Base-by-base conservation (phyloP, 148 eudicot species). In the Rhododendron ferrugineum region DNA sequence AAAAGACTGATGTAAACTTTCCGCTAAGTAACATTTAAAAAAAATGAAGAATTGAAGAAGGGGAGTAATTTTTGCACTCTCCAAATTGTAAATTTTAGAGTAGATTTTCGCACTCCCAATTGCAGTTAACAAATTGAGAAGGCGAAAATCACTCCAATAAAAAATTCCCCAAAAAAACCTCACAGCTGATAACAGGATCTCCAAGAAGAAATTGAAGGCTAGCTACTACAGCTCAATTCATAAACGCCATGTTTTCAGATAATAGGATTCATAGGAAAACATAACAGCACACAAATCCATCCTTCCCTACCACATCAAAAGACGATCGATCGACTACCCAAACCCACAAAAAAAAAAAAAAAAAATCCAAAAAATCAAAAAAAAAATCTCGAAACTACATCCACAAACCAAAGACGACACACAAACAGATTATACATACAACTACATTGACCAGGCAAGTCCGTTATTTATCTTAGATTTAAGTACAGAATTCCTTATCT, bases 401-500 rank as follows among this genome's bases (percentile, higher is more conserved):
- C 78, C 23, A 74, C 42, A 28, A 30, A 32, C 16, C 9, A 72
- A 32, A 32, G 7, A 72, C 16, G 7, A 72, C 16, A 4, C 16
- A 13, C 8, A 11, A 32, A 32, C 7, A 30, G 44, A 73, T 18
- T 28, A 14, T 40, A 40, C 44, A 37, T 14, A 13, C 77, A 13
- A 36, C 77, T 73, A 74, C 2, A 68, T 68, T 11, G 36, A 68
- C 18, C 44, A 40, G 5, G 6, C 78, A 74, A 74, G 46, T 36
- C 40, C 36, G 18, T 56, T 56, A 56, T 36, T 74, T 32, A 37
- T 36, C 36, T 37, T 13, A 13, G 1, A 15, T 36, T 15, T 34
- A 7, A 34, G 22, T 11, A 40, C 44, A 40, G 44, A 40, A 40
- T 40, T 40, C 44, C 44, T 40, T 40, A 40, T 80, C 97, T 89